Evolutionary conservation across 805 yeast genomes (phyloP), one percentile per base, ranked within the genome.

Genomic region (Schwanniomyces occidentalis): DNA sequence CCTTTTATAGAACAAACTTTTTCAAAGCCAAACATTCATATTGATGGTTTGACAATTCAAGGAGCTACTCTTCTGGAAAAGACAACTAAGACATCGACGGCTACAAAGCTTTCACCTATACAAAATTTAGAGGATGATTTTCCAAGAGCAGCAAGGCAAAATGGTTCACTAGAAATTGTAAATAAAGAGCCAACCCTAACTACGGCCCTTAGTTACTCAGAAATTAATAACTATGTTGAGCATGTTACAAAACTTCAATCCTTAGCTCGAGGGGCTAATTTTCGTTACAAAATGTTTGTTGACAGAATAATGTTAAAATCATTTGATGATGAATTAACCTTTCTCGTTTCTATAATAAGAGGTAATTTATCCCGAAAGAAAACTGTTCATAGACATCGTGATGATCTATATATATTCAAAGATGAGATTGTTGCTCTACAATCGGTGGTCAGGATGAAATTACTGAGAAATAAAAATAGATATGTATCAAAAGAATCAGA

Each of bases 281-380:
- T 76, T 36, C 71, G 96, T 34, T 85, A 81, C 52, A 61, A 63
- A 14, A 65, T 80, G 63, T 80, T 78, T 54, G 82, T 85, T 22
- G 75, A 76, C 45, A 71, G 70, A 38, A 80, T 81, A 40, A 71
- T 84, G 65, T 52, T 85, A 18, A 75, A 71, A 39, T 73, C 85
- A 1, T 77, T 76, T 46, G 70, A 69, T 5, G 73, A 71, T 8
- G 76, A 75, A 45, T 45, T 82, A 15, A 56, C 71, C 2, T 54
- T 51, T 7, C 58, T 83, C 14, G 79, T 78, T 46, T 61, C 82
- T 0, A 46, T 69, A 0, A 58, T 74, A 6, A 69, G 86, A 54
- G 85, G 86, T 7, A 54, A 61, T 8, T 24, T 67, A 35, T 34
- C 59, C 10, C 48, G 73, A 34, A 43, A 39, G 28, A 56, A 41